phyloP scores from a whole-genome alignment of 768 basidiomycete species.

The Leccinum subgranulosum region DNA sequence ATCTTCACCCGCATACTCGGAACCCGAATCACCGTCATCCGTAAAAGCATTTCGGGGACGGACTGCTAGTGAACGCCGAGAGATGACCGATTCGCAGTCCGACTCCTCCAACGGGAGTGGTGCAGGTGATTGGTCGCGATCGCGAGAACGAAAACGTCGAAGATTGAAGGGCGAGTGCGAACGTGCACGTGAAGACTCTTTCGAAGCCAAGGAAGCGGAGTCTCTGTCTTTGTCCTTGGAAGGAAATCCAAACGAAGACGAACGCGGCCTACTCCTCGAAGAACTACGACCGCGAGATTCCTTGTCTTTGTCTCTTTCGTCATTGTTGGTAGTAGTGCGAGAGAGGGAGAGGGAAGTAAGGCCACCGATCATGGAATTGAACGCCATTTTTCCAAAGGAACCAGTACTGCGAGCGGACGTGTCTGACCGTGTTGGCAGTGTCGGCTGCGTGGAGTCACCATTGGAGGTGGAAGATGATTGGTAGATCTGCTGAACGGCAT shows the following conservation, averaged over 20 bases:
- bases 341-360: slow-evolving; percentile 63
- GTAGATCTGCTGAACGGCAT: slow-evolving; percentile 18
- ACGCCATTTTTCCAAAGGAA: slow-evolving; percentile 60
- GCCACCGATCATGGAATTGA: slow-evolving; percentile 70
- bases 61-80: slow-evolving; percentile 37
- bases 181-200: slow-evolving; percentile 58
- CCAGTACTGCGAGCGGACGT: slow-evolving; percentile 35
- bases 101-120: slow-evolving; percentile 57
- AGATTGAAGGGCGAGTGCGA: slow-evolving; percentile 81
- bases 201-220: slow-evolving; percentile 40
- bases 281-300: slow-evolving; percentile 52
- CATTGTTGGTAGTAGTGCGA: slow-evolving; percentile 44
- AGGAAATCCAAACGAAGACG: slow-evolving; percentile 46
- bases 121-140: slow-evolving; percentile 53
- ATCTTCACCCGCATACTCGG: slow-evolving; percentile 49
- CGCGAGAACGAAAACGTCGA: slow-evolving; percentile 58
- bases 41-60: slow-evolving; percentile 63
- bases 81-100: slow-evolving; percentile 41
- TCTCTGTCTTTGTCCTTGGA: slow-evolving; percentile 32
- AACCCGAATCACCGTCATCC: slow-evolving; percentile 61
- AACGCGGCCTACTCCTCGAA: slow-evolving; percentile 42
- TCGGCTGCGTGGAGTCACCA: slow-evolving; percentile 6
- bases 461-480: slow-evolving; percentile 6
- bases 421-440: slow-evolving; percentile 32
- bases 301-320: slow-evolving; percentile 38